Evolutionary conservation across 2,329 filamentous ascomycete genomes (phyloP).

Genomic region (Epichloe typhina): DNA sequence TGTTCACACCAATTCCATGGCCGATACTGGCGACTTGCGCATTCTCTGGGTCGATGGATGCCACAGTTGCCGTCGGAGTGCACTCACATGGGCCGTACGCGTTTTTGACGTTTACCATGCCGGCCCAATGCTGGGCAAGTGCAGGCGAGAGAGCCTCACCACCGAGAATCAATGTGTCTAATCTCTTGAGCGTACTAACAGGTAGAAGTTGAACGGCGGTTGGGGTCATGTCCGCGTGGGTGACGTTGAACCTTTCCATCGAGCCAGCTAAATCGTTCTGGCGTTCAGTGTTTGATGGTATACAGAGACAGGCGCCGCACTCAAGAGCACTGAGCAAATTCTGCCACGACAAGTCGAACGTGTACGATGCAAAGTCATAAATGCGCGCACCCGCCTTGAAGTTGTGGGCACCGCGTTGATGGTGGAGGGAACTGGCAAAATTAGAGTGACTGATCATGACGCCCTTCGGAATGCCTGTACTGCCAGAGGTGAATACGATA

Average conservation of each 20-base stretch:
- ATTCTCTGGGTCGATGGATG: not conserved
- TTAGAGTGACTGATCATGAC: constrained; percentile 8
- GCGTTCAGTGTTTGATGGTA: not conserved
- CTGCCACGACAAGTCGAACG: constrained; percentile 4
- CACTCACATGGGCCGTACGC: constrained; percentile 5
- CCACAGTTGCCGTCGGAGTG: not conserved
- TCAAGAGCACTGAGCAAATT: constrained; percentile 4
- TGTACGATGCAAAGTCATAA: constrained; percentile 7
- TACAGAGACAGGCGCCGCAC: constrained; percentile 6
- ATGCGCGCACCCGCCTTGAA: constrained; percentile 1
- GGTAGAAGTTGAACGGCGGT: constrained; percentile 1
- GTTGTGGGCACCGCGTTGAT: not conserved
- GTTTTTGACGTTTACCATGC: not conserved
- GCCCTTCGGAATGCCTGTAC: constrained; percentile 11
- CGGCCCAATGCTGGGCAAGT: not conserved
- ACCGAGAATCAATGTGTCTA: not conserved
- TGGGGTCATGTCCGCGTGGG: constrained; percentile 1
- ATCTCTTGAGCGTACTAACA: not conserved
- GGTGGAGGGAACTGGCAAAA: constrained; percentile 1
- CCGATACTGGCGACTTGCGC: not conserved
- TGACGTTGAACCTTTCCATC: not conserved
- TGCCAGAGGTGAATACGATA: constrained; percentile 10
- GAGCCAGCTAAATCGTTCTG: constrained; percentile 1
- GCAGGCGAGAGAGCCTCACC: not conserved
- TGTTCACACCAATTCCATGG: not conserved